Conservation (phyloP, 352 stramenopile species). For the Phytophthora podocarpi region DNA sequence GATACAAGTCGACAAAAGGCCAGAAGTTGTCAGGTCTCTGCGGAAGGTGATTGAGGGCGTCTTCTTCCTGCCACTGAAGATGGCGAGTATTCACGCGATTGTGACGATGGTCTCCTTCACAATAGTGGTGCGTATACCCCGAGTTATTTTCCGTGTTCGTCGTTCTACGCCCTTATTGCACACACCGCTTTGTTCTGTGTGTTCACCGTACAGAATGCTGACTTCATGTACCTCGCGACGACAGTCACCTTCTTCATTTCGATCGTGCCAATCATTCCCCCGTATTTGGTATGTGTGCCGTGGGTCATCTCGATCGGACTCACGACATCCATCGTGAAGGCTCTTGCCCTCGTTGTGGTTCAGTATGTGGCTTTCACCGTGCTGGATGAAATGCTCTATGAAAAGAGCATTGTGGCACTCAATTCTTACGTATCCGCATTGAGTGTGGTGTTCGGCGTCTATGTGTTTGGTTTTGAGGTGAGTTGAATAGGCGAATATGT, state of each 20-base stretch:
- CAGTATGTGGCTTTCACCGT: constrained; percentile 88
- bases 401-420: constrained; percentile 86
- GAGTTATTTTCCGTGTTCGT: neutral
- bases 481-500: neutral
- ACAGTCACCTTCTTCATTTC: constrained; percentile 90
- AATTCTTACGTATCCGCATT: constrained; percentile 89
- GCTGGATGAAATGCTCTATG: constrained; percentile 88
- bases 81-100: constrained; percentile 87
- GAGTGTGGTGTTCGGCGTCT: constrained; percentile 87
- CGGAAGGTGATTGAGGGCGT: constrained; percentile 86
- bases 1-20: constrained; percentile 74
- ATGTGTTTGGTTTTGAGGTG: constrained; percentile 89
- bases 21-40: constrained; percentile 70
- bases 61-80: constrained; percentile 89
- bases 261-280: constrained; percentile 87
- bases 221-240: constrained; percentile 88
- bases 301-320: constrained; percentile 84
- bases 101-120: constrained; percentile 89
- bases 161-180: neutral
- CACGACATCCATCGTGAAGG: constrained; percentile 83
- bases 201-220: constrained; percentile 58
- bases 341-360: constrained; percentile 75
- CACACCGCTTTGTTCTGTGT: neutral
- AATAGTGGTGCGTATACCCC: constrained; percentile 66
- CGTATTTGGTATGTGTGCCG: constrained; percentile 84